A percentile compares a stretch with the other conserved stretches of the same genome.
phyloP scores from a whole-genome alignment of 257 asterid species.

The Thymus mandschuricus region DNA sequence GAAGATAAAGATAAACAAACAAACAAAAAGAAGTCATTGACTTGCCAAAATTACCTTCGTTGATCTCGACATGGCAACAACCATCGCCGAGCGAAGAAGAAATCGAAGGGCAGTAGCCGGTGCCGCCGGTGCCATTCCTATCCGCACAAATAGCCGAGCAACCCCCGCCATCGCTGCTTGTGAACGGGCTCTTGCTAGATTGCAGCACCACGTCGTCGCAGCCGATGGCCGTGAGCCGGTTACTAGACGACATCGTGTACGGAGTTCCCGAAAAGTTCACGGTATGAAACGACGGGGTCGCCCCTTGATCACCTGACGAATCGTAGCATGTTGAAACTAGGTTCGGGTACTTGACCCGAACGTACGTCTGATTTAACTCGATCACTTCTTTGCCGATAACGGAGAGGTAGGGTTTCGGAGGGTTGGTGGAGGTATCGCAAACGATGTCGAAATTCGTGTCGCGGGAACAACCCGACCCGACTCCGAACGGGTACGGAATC shows the following conservation, averaged over 20 bases:
- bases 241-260: neutral
- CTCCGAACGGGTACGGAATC: too few species aligned
- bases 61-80: neutral
- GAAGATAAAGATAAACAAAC: too few species aligned
- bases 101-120: neutral
- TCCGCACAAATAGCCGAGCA: neutral
- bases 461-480: neutral
- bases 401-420: conserved; percentile 21
- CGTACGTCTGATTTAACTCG: neutral
- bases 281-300: neutral
- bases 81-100: neutral
- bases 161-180: neutral
- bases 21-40: too few species aligned
- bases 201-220: neutral
- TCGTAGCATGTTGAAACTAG: neutral
- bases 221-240: neutral
- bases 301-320: neutral
- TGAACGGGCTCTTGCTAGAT: neutral
- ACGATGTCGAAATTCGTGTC: neutral
- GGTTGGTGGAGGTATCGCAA: neutral
- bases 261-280: neutral
- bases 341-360: conserved; percentile 13
- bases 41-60: neutral
- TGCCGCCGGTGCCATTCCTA: neutral
- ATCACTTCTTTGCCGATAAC: neutral